phyloP scores from a whole-genome alignment of 2,329 filamentous ascomycete species.

The Trichophyton simii region DNA sequence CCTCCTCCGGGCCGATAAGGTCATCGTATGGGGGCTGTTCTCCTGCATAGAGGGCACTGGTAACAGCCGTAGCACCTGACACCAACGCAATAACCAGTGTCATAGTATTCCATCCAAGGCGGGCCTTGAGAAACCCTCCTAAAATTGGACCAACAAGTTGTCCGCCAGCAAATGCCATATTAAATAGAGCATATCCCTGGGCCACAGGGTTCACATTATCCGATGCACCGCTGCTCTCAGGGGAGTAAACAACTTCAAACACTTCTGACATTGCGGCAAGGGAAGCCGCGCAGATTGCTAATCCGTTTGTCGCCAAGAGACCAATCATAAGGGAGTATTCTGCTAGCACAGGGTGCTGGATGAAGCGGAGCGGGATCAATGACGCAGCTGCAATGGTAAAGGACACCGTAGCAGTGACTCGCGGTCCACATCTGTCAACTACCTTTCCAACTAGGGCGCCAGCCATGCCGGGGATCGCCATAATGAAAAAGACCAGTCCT shows the following conservation, averaged over 20 bases:
- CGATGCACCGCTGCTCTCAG: background rate
- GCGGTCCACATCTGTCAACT: background rate
- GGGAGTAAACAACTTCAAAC: background rate
- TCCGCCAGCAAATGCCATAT: conserved; percentile 49
- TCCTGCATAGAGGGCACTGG: background rate
- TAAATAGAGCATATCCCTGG: conserved; percentile 53
- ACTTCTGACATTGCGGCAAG: background rate
- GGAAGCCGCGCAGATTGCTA: background rate
- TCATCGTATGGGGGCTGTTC: background rate
- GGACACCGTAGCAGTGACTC: background rate
- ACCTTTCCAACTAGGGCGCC: background rate
- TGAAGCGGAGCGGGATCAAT: background rate
- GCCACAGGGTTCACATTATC: background rate
- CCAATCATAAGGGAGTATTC: background rate
- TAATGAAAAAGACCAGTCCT: background rate
- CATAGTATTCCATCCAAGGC: conserved; percentile 21
- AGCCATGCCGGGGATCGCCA: background rate
- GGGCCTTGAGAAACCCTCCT: conserved; percentile 34
- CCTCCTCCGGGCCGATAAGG: background rate
- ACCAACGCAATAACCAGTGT: background rate
- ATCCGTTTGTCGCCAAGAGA: background rate
- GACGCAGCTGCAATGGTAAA: background rate
- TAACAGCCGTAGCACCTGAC: background rate
- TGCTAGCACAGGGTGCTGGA: background rate
- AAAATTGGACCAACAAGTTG: conserved; percentile 48